Base-by-base conservation (phyloP, 129 eudicot genomes). In the Saussurea involucrata region DNA sequence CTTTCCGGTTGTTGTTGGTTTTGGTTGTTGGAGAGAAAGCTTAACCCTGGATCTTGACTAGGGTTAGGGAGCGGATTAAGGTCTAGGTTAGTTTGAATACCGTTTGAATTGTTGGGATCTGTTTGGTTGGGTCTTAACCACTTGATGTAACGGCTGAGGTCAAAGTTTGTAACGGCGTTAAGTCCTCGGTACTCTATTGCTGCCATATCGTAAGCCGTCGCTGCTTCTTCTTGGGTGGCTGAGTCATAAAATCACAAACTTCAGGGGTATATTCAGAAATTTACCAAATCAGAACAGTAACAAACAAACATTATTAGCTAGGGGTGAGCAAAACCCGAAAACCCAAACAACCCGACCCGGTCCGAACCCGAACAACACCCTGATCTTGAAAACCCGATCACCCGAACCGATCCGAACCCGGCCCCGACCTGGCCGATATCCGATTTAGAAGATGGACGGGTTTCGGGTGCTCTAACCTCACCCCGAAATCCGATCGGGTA, bases 181-280 rank as follows among this genome's bases (percentile, higher is more conserved):
- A 83, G 85, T 63, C 98, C 98, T 8, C 98, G 82, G 79, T 94
- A 81, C 67, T 94, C 90, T 60, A 94, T 87, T 3, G 98, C 98
- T 44, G 98, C 98, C 89, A 82, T 81, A 86, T 94, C 98, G 10
- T 94, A 94, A 28, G 98, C 98, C 5, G 90, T 83, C 24, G 98
- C 98, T 1, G 98, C 98, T 80, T 94, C 98, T 77, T 94, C 98
- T 86, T 94, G 97, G 1, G 98, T 94, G 60, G 93, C 98, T 94
- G 83, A 32, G 36, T n/a, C 8, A 32, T 7, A 70, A 24, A 24
- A 69, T 40, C 4, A 24, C 31, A 68, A 79, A 24, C 24, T 61
- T 80, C 0, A 77, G 69, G 88, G 85, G 74, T 60, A 49, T 60
- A 63, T 42, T 79, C 0, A 57, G 58, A 57, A 75, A 53, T 40